Conservation (phyloP, 352 stramenopile genomes). For the Blastocystis sp. region DNA sequence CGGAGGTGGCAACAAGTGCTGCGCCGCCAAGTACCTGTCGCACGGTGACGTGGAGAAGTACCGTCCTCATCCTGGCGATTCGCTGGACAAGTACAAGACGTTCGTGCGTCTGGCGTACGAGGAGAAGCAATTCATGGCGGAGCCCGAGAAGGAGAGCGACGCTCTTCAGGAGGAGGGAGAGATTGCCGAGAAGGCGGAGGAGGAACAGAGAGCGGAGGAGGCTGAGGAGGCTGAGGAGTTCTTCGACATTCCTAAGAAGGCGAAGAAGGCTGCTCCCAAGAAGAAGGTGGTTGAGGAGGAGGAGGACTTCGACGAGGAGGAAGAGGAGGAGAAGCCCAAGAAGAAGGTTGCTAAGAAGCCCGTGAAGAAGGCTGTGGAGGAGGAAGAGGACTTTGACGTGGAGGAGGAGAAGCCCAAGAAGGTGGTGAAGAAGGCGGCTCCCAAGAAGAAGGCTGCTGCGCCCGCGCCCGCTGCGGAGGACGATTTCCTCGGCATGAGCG, state of each 20-base stretch:
- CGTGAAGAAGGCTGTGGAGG: slow-evolving; percentile 45
- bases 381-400: neutral
- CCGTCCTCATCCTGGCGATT: slow-evolving; percentile 12
- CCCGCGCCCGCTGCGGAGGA: neutral
- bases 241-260: neutral
- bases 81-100: slow-evolving; percentile 8
- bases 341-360: slow-evolving; percentile 41
- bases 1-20: neutral
- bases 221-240: neutral
- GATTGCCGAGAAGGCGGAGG: too few species aligned
- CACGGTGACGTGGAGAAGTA: slow-evolving; percentile 19
- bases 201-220: neutral
- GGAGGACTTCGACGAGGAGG: slow-evolving; percentile 1
- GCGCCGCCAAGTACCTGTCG: neutral
- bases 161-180: neutral
- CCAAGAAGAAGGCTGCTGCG: too few species aligned
- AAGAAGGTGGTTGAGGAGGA: neutral
- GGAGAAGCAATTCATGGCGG: slow-evolving; percentile 8
- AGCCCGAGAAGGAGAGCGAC: neutral
- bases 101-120: slow-evolving; percentile 8
- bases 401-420: neutral
- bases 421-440: neutral
- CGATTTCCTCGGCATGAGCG: slow-evolving; percentile 14
- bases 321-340: neutral
- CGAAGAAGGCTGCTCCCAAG: slow-evolving; percentile 50